Evolutionary conservation across 148 eudicot genomes (phyloP), one percentile per base, ranked within the genome.

Genomic region (Bassia scoparia): DNA sequence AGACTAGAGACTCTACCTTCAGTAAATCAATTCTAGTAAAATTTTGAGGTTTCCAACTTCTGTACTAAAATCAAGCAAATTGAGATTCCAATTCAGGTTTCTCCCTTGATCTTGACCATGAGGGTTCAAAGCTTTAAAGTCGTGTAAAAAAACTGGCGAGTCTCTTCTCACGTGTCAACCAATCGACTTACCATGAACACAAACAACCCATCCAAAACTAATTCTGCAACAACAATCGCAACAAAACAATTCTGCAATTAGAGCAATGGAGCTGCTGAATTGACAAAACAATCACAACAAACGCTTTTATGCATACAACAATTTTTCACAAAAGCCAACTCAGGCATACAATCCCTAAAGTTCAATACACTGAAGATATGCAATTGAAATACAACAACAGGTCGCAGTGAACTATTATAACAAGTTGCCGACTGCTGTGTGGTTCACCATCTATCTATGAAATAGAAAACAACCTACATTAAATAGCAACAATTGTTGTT

Each of bases 301-400:
- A 50, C 61, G n/a, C n/a, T n/a, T 52, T 62, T 73, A 43, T 73
- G 53, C 61, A 35, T n/a, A 74, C 48, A 68, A 61, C 41, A 60
- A 16, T 58, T 56, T 2, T 17, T 34, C 50, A 31, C 54, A 60
- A 27, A 61, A 17, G 66, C 70, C 34, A 30, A 21, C 33, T 23
- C 67, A 23, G 67, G 49, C 20, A 44, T 24, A 75, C 13, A 27
- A 38, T 38, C 24, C 35, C 62, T 70, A 41, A 55, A 10, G 29
- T 38, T 49, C 27, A 46, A 48, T n/a, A 41, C 35, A 17, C 41
- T n/a, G 43, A 69, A 46, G n/a, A 21, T 29, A 14, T 70, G 44
- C 31, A 70, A 6, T 5, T 53, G 43, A 75, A 10, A 67, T 56
- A 16, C 26, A 20, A 43, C 23, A 53, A 72, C 35, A 50, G 16